Evolutionary conservation across 2,329 filamentous ascomycete genomes (phyloP).

Genomic region (Penicillium freii): DNA sequence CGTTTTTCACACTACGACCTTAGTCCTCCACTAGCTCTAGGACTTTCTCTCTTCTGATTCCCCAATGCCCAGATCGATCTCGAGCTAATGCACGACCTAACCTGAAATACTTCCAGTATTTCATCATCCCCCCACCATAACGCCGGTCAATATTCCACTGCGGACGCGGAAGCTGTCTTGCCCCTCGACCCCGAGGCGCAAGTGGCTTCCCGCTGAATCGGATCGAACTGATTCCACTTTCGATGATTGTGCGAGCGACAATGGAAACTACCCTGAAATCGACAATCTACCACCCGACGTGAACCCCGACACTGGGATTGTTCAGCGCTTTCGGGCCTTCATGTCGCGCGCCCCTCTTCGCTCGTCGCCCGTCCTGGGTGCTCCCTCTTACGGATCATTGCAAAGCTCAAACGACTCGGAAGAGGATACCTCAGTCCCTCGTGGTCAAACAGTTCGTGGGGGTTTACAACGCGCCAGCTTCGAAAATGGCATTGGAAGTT

Average conservation of each 20-base stretch:
- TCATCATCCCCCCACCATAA: constrained; percentile 14
- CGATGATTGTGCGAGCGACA: constrained; percentile 7
- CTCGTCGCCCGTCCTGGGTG: constrained; percentile 60
- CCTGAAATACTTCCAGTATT: constrained; percentile 8
- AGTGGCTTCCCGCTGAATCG: constrained; percentile 24
- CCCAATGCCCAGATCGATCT: constrained; percentile 1
- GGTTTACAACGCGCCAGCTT: constrained; percentile 8
- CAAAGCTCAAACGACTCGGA: constrained; percentile 39
- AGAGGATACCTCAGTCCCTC: constrained; percentile 27
- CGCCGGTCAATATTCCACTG: constrained; percentile 20
- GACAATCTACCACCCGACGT: constrained; percentile 1
- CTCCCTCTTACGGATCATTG: constrained; percentile 60
- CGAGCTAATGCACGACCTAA: constrained; percentile 17
- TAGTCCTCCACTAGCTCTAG: constrained; percentile 3
- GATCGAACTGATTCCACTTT: constrained; percentile 12
- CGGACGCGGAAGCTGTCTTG: constrained; percentile 27
- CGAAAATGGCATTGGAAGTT: constrained; percentile 16
- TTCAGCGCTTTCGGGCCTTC: constrained; percentile 21
- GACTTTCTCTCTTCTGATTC: constrained; percentile 1
- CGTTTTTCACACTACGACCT: not conserved
- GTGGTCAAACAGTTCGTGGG: not conserved
- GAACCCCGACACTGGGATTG: constrained; percentile 9
- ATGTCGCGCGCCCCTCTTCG: constrained; percentile 57
- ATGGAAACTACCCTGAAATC: constrained; percentile 11
- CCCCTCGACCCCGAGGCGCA: constrained; percentile 20